phyloP scores from a whole-genome alignment of 2,329 filamentous ascomycete species.

The Mycosphaerelloides madeirae region DNA sequence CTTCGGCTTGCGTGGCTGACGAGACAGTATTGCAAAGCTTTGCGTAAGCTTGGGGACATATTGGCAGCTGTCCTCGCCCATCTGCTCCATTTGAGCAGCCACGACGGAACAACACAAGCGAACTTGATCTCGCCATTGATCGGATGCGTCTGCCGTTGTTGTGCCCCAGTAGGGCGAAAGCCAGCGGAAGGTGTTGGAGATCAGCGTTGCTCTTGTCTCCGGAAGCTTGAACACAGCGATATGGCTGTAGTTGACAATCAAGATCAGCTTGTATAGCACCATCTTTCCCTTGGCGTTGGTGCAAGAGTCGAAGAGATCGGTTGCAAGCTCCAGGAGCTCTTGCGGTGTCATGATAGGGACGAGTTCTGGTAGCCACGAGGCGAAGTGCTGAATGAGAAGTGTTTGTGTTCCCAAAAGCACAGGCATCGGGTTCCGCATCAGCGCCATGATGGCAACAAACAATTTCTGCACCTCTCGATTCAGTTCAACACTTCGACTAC shows the following conservation, averaged over 20 bases:
- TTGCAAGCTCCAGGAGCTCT: constrained; percentile 85
- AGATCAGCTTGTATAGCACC: constrained; percentile 81
- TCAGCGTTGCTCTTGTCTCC: constrained; percentile 58
- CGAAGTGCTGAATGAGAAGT: constrained; percentile 90
- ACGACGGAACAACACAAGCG: constrained; percentile 89
- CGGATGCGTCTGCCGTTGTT: constrained; percentile 60
- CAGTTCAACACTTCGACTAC: constrained; percentile 63
- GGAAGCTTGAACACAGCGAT: constrained; percentile 75
- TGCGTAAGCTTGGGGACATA: constrained; percentile 89
- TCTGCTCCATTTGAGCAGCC: constrained; percentile 72
- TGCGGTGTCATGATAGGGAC: constrained; percentile 68
- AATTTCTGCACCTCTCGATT: constrained; percentile 77
- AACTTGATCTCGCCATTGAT: constrained; percentile 89
- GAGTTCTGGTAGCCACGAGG: constrained; percentile 94
- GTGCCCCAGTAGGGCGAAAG: constrained; percentile 90
- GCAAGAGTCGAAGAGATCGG: constrained; percentile 92
- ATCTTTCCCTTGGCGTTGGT: constrained; percentile 83
- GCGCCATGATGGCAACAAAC: constrained; percentile 80
- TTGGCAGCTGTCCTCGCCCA: constrained; percentile 76
- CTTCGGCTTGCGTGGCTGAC: constrained; percentile 56
- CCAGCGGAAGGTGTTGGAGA: constrained; percentile 75
- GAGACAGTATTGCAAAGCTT: constrained; percentile 75
- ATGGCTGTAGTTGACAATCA: constrained; percentile 87
- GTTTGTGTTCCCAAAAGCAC: constrained; percentile 92
- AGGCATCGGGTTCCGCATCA: constrained; percentile 84